Evolutionary conservation across 345 rosid genomes (phyloP), one percentile per base, ranked within the genome.

Genomic region (sweet orange (Citrus sinensis)): DNA sequence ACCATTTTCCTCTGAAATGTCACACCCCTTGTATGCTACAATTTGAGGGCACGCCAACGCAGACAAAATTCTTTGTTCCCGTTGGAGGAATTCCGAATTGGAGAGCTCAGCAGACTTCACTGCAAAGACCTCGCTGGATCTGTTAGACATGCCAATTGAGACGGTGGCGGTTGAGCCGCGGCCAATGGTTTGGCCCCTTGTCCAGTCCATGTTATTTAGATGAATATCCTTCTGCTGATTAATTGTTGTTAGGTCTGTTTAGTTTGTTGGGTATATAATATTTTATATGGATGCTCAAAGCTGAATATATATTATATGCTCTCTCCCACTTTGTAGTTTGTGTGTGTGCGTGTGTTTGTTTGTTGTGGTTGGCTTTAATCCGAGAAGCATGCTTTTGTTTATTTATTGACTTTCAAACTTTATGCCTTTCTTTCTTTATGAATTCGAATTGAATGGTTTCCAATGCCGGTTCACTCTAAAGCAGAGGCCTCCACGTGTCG

Each of bases 1-100:
- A 29, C 91, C 97, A 34, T 82, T 82, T 66, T 91, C 96, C 5
- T 4, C 77, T 2, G 91, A 89, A 76, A 85, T 75, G 56, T 85
- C 86, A 67, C 80, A 80, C 66, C 99, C 99, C 64, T 85, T 87
- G 85, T 89, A 93, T 14, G 85, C 86, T 67, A 93, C 87, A 67
- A 93, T 82, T 39, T 90, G 86, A 1, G 97, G 93, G 73, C 89
- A 92, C 17, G 32, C 78, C 40, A 89, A 29, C 7, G 70, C 17
- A 9, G 89, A 87, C 9, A 89, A 79, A 72, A 89, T 75, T 4
- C 30, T 67, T 40, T 82, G 85, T 71, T 91, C 95, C 66, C 78
- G 78, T 37, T 61, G 66, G 13, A 91, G 85, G 46, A 65, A 60
- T 72, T 86, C 83, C 4, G 93, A 86, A 24, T 56, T 35, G 2